phyloP scores from a whole-genome alignment of 2,329 filamentous ascomycete genomes.

The Fulvia fulva region DNA sequence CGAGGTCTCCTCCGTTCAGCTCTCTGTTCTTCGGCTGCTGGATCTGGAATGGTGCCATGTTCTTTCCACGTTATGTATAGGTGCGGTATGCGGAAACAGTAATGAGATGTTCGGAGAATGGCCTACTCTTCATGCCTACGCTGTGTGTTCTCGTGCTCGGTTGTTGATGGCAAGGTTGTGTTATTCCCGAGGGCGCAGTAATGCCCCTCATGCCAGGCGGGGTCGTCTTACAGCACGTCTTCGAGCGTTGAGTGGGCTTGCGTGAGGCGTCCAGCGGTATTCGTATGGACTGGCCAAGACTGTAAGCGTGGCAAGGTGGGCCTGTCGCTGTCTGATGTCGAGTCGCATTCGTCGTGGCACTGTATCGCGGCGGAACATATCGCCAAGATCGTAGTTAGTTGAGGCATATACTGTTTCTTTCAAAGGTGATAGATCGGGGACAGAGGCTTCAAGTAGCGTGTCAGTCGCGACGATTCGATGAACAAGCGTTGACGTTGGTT shows the following conservation, averaged over 20 bases:
- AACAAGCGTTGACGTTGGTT: no score
- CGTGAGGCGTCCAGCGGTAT: background rate
- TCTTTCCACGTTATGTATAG: background rate
- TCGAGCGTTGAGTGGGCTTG: background rate
- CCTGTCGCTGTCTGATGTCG: background rate
- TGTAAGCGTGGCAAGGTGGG: background rate
- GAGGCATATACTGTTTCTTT: no score
- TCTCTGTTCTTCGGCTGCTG: constrained; percentile 37
- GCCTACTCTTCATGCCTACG: background rate
- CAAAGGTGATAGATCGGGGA: no score
- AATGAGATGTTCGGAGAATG: background rate
- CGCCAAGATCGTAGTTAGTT: no score
- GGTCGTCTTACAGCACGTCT: background rate
- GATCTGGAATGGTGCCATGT: constrained; percentile 25
- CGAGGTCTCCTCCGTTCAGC: constrained; percentile 44
- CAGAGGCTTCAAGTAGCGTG: no score
- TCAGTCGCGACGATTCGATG: no score
- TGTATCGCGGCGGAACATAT: background rate
- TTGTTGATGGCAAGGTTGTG: background rate
- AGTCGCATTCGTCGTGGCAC: background rate
- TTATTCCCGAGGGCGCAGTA: background rate
- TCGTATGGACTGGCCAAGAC: background rate
- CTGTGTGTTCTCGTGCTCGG: background rate
- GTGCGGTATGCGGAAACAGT: background rate
- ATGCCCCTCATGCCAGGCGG: background rate